Evolutionary conservation across 768 basidiomycete genomes (phyloP).

Genomic region (Rhodotorula babjevae): DNA sequence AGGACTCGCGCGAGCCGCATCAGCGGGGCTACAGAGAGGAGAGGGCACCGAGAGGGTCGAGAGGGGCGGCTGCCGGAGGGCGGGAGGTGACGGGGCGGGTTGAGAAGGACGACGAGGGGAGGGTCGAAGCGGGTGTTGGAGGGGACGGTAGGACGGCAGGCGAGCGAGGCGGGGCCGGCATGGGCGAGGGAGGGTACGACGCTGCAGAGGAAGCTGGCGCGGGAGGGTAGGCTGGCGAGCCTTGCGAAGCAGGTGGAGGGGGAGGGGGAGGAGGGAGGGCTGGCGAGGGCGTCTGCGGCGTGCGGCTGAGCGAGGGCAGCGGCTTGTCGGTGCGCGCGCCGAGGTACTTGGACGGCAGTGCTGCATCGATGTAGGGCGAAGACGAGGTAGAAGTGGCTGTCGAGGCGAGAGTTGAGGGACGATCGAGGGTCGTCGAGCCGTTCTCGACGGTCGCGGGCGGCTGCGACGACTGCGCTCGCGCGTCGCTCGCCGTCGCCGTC

Average conservation of each 20-base stretch:
- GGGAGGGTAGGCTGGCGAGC: neutral
- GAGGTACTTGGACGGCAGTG: neutral
- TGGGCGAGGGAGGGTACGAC: neutral
- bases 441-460: no score
- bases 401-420: no score
- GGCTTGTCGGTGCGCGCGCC: conserved; percentile 14
- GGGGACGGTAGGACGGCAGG: neutral
- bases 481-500: no score
- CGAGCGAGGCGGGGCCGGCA: neutral
- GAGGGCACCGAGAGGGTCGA: neutral
- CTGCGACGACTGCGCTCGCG: no score
- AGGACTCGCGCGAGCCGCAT: no score
- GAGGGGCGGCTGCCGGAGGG: no score
- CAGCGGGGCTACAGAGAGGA: neutral
- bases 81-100: neutral
- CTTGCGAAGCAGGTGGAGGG: neutral
- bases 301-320: conserved; percentile 15
- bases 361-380: neutral
- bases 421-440: no score
- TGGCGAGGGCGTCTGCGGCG: neutral
- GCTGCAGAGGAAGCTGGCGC: neutral
- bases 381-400: neutral
- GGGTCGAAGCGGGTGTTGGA: no score
- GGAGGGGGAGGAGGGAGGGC: neutral
- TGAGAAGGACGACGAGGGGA: neutral